Percentiles rank a stretch among this genome's conserved stretches.
Conservation (phyloP, 176 grass and related monocot species). For the Poa annua region DNA sequence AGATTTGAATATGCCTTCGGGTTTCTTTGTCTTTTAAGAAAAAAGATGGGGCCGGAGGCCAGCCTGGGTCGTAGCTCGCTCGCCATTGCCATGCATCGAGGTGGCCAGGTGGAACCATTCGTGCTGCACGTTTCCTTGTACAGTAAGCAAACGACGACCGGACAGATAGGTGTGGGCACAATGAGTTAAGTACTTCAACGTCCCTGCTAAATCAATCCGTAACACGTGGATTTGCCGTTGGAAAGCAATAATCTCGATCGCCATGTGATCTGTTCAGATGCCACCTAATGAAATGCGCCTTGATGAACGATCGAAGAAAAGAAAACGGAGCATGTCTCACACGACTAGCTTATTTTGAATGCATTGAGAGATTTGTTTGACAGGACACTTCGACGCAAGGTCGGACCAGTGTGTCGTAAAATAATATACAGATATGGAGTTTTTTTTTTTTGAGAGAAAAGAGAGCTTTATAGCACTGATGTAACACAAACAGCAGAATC, state of each 20-base stretch:
- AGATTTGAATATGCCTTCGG: too few relatives aligned
- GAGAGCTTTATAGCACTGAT: too few relatives aligned
- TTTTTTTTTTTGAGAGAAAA: too few relatives aligned
- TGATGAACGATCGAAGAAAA: background rate
- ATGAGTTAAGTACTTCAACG: background rate
- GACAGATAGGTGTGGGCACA: background rate
- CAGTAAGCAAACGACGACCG: background rate
- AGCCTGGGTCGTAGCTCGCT: background rate
- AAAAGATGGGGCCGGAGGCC: background rate
- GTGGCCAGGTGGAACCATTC: background rate
- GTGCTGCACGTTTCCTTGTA: conserved; percentile 32
- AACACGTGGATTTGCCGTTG: background rate
- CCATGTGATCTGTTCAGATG: background rate
- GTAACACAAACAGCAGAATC: too few relatives aligned
- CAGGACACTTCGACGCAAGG: background rate
- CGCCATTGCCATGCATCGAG: background rate
- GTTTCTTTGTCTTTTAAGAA: too few relatives aligned
- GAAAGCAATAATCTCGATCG: background rate
- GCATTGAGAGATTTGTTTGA: background rate
- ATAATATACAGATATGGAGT: background rate
- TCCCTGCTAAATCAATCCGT: background rate
- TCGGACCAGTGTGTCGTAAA: background rate
- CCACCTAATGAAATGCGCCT: background rate
- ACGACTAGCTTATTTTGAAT: background rate
- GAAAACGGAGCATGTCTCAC: background rate